Evolutionary conservation across 345 rosid species (phyloP).

Genomic region (Clausena lansium): DNA sequence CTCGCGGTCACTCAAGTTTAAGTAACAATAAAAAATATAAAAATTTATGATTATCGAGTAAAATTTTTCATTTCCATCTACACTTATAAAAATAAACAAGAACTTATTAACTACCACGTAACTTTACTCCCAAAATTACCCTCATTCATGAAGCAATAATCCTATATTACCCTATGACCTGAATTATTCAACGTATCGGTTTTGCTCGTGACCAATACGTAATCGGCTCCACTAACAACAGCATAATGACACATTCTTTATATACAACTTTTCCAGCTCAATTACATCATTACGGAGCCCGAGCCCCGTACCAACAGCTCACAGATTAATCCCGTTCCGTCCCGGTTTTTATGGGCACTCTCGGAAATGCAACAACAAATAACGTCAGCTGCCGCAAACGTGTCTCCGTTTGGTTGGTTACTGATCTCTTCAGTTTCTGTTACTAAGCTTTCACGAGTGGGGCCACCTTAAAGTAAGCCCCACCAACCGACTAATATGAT

Average conservation of each 20-base stretch:
- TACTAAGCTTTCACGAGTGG: not conserved
- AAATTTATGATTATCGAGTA: no score
- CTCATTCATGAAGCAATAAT: conserved; percentile 4
- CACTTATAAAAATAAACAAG: no score
- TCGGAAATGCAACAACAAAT: not conserved
- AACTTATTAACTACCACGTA: not conserved
- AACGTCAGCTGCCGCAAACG: not conserved
- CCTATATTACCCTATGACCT: not conserved
- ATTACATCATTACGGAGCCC: conserved; percentile 21
- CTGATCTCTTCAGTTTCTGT: not conserved
- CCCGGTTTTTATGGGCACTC: not conserved
- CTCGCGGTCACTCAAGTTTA: no score
- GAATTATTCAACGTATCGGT: conserved; percentile 16
- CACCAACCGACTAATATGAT: conserved; percentile 13
- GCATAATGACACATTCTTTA: conserved; percentile 20
- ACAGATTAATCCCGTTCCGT: conserved; percentile 22
- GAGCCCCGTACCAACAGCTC: conserved; percentile 29
- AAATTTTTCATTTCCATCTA: no score
- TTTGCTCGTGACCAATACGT: conserved; percentile 44
- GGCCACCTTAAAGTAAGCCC: not conserved
- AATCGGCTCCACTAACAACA: conserved; percentile 27
- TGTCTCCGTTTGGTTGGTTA: conserved; percentile 20
- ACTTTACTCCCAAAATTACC: not conserved
- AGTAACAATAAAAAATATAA: no score
- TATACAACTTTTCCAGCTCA: conserved; percentile 7